Conservation (phyloP, 202 grass and related monocot genomes). For the Saccharum hybrid region DNA sequence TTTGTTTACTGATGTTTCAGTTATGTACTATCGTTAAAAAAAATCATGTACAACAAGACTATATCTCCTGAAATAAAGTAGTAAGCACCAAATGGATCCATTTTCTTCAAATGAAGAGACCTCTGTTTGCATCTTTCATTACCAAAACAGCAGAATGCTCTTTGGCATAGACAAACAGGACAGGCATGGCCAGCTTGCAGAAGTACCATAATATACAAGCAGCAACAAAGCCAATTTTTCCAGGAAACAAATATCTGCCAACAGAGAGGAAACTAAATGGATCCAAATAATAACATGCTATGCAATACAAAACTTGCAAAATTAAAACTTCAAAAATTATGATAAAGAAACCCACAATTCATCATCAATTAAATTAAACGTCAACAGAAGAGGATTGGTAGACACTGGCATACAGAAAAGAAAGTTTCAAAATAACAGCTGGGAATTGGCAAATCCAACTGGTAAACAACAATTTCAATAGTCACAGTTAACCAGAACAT, state of each 20-base stretch:
- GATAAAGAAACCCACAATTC: not conserved
- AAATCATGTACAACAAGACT: not conserved
- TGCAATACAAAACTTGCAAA: conserved; percentile 2
- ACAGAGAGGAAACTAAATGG: not conserved
- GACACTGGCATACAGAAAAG: conserved; percentile 6
- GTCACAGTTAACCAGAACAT: not conserved
- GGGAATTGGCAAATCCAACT: not conserved
- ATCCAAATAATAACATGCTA: conserved; percentile 13
- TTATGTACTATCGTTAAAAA: not conserved
- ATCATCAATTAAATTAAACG: not conserved
- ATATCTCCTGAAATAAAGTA: conserved; percentile 3
- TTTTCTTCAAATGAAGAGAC: not conserved
- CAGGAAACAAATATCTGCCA: not conserved
- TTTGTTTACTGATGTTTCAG: conserved; percentile 8
- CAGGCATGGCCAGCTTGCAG: not conserved
- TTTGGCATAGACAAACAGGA: not conserved
- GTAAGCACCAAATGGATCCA: not conserved
- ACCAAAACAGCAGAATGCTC: not conserved
- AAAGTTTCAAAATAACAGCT: not conserved
- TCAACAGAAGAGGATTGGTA: not conserved
- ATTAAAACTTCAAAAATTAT: not conserved
- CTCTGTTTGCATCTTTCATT: conserved; percentile 6
- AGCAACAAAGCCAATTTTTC: not conserved
- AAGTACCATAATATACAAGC: conserved; percentile 8
- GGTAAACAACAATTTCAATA: not conserved